A percentile compares a stretch with the other conserved stretches of the same genome.
Conservation (phyloP, 257 asterid genomes). For the Ocimum tenuiflorum region DNA sequence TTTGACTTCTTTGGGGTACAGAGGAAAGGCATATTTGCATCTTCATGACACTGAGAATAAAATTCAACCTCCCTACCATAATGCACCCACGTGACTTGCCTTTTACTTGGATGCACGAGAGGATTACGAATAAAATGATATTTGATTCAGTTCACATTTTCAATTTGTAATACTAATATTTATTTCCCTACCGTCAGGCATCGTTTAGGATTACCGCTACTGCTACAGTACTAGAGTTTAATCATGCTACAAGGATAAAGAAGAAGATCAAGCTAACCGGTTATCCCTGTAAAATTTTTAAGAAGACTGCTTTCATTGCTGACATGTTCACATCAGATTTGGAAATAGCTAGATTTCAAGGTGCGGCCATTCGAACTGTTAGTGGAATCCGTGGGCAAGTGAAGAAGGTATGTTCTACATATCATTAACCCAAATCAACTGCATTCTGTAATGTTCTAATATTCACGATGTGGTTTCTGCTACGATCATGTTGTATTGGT, state of each 20-base stretch:
- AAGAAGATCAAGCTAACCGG: constrained; percentile 94
- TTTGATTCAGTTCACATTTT: not conserved
- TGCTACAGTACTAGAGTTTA: constrained; percentile 84
- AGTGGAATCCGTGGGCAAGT: constrained; percentile 98
- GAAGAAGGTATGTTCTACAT: constrained; percentile 60
- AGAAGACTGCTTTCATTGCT: constrained; percentile 88
- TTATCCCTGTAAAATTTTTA: constrained; percentile 76
- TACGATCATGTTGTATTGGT: not conserved
- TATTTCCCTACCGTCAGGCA: constrained; percentile 40
- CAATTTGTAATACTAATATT: not conserved
- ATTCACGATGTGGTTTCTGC: not conserved
- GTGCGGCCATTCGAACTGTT: constrained; percentile 85
- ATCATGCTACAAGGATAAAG: constrained; percentile 77
- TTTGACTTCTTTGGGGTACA: not conserved
- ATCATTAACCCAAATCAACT: not conserved
- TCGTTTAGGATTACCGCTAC: constrained; percentile 91
- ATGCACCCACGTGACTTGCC: not conserved
- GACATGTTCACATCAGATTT: constrained; percentile 99
- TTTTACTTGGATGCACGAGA: not conserved
- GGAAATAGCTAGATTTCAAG: constrained; percentile 97
- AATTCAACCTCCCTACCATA: not conserved
- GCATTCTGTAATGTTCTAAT: not conserved
- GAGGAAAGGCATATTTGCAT: not conserved
- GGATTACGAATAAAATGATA: not conserved
- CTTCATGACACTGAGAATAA: not conserved